A percentile compares a stretch with the other conserved stretches of the same genome.
These are phyloP conservation scores for Globisporangium apiculatum DNA, from an alignment of 352 stramenopile species.

Conservation along the genomic window DNA sequence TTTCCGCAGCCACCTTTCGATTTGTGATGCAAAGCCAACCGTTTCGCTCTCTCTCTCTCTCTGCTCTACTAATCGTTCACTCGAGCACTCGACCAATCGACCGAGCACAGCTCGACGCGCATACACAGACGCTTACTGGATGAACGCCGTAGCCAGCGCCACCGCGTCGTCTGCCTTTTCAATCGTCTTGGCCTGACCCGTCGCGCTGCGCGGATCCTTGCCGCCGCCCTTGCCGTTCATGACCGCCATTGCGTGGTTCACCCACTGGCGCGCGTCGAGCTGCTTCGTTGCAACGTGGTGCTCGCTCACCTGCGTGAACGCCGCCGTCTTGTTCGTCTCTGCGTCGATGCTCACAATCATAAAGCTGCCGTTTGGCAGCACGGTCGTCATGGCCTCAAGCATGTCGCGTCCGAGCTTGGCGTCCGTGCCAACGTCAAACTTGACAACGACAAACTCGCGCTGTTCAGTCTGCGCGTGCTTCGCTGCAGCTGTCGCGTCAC, in stretches of 20 bases:
- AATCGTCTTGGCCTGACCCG: constrained; percentile 72
- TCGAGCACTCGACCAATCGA: too few relatives aligned
- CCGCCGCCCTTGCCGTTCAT: constrained; percentile 95
- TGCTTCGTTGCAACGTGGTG: constrained; percentile 57
- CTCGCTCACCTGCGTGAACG: constrained; percentile 90
- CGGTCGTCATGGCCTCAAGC: constrained; percentile 85
- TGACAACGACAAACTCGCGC: constrained; percentile 79
- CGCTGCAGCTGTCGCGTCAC: constrained; percentile 42
- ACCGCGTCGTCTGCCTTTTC: constrained; percentile 67
- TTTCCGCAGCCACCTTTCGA: too few relatives aligned
- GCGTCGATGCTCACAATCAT: constrained; percentile 91
- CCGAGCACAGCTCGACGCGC: not conserved
- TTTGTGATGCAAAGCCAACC: too few relatives aligned
- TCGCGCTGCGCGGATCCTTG: constrained; percentile 81
- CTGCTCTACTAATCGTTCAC: not conserved
- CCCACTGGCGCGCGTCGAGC: constrained; percentile 91
- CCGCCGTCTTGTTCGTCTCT: constrained; percentile 90
- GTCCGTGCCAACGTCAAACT: constrained; percentile 91
- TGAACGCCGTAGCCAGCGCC: constrained; percentile 52
- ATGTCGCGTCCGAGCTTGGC: constrained; percentile 94
- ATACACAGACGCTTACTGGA: constrained; percentile 15
- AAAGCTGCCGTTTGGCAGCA: constrained; percentile 83
- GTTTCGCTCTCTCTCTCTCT: not conserved
- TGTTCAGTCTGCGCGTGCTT: constrained; percentile 50
- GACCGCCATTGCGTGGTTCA: constrained; percentile 85